Base-by-base conservation (phyloP, 352 stramenopile genomes). In the Globisporangium yorkense region DNA sequence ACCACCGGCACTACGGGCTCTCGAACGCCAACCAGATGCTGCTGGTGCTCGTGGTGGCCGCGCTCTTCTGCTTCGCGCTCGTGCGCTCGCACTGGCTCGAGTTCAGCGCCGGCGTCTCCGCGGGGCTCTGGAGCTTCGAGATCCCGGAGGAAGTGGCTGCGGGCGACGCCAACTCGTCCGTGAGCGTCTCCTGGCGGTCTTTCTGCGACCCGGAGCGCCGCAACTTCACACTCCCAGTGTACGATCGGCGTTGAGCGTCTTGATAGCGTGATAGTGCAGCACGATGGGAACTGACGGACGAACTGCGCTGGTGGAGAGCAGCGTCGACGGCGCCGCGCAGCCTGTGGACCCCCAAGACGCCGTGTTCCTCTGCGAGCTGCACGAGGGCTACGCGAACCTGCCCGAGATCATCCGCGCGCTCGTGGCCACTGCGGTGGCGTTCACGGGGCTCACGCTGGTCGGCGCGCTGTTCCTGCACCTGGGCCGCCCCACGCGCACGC, bases 1-100 rank as follows among this genome's bases (percentile, higher is more conserved):
- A 67, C 46, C 75, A 90, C 63, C 78, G 83, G 24, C 78, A 87
- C 49, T 92, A 89, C 49, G 83, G 83, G 2, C 68, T 90, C 56
- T 77, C 83, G 27, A 92, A 92, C 66, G 83, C 83, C n/a, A 92
- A 92, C 71, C 83, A 92, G 77, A 79, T 92, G 59, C 68, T 92
- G 53, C 68, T 89, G 51, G 77, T 69, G 55, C 67, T 88, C 59
- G 63, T 70, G 15, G 67, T 87, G 3, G 74, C 66, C 46, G 68
- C 56, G 35, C 52, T 90, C 54, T 69, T 89, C 12, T 88, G 88
- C 60, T 73, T 88, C 27, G 56, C 80, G 54, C 63, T 92, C 45
- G 62, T 90, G 61, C 73, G 78, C 9, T 71, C 66, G 35, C 67
- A 80, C 53, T 92, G 83, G 83, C 68, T 92, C 52, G 47, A 77